Evolutionary conservation across 345 rosid genomes (phyloP).

Genomic region (Populus deltoides): DNA sequence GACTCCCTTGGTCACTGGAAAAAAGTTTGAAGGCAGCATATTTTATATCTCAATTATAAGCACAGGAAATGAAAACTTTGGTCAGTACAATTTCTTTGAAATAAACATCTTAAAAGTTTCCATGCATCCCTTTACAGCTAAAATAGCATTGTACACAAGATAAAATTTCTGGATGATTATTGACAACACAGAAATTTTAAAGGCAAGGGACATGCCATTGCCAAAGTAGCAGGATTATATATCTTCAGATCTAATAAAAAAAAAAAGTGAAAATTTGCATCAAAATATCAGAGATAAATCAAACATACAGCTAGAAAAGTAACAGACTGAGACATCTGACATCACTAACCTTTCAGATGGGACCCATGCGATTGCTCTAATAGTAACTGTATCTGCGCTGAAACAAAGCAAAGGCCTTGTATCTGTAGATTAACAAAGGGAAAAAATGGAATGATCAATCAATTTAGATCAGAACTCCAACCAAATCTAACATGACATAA

Average conservation of each 20-base stretch:
- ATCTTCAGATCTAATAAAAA: background rate
- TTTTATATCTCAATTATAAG: background rate
- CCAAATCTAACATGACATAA: background rate
- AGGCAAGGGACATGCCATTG: background rate
- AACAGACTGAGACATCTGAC: background rate
- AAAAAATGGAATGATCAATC: background rate
- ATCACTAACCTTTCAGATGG: slow-evolving; percentile 65
- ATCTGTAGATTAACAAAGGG: slow-evolving; percentile 48
- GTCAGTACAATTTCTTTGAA: background rate
- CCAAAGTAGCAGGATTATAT: background rate
- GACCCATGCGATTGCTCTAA: slow-evolving; percentile 90
- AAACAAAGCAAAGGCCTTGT: slow-evolving; percentile 80
- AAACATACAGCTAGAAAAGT: background rate
- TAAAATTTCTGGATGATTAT: background rate
- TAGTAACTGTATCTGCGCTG: slow-evolving; percentile 77
- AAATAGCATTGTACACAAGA: background rate
- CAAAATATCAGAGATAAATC: background rate
- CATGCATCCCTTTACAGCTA: background rate
- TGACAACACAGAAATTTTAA: background rate
- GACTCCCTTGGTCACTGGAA: no score
- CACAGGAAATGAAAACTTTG: background rate
- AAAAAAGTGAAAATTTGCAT: background rate
- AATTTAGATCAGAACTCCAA: background rate
- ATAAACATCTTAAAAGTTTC: background rate
- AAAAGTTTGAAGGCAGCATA: no score